Conservation (phyloP, 2,329 filamentous ascomycete species). For the Aphanoascus verrucosus region DNA sequence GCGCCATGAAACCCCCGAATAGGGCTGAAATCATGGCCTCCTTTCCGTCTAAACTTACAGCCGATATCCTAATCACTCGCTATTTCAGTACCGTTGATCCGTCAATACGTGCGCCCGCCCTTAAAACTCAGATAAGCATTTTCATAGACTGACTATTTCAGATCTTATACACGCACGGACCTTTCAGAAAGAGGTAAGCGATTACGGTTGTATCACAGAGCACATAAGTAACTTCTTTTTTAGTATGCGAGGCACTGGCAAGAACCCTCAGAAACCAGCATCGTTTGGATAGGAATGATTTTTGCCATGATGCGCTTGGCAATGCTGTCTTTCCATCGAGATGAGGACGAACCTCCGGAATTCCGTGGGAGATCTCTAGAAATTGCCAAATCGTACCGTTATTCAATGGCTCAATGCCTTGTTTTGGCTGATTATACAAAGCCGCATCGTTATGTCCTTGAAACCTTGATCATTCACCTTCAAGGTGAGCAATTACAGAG, state of each 20-base stretch:
- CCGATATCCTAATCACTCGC: slow-evolving; percentile 73
- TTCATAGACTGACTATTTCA: slow-evolving; percentile 9
- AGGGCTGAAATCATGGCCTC: slow-evolving; percentile 68
- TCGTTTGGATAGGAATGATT: slow-evolving; percentile 53
- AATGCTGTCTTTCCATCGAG: slow-evolving; percentile 50
- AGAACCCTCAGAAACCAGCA: slow-evolving; percentile 45
- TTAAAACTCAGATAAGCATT: slow-evolving; percentile 10
- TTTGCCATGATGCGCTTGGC: slow-evolving; percentile 56
- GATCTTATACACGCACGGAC: slow-evolving; percentile 73
- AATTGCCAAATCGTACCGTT: slow-evolving; percentile 37
- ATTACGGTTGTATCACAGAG: slow-evolving; percentile 7
- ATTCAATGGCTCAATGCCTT: slow-evolving; percentile 52
- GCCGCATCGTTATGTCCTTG: slow-evolving; percentile 49
- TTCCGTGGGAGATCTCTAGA: slow-evolving; percentile 47
- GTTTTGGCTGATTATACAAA: slow-evolving; percentile 54
- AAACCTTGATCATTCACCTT: slow-evolving; percentile 52
- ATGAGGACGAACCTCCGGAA: slow-evolving; percentile 54
- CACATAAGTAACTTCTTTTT: neutral
- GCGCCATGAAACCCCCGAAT: slow-evolving; percentile 56
- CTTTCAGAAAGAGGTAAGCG: slow-evolving; percentile 59
- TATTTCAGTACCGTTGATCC: slow-evolving; percentile 79
- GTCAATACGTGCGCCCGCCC: slow-evolving; percentile 43
- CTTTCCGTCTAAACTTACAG: slow-evolving; percentile 68
- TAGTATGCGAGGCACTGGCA: slow-evolving; percentile 55
- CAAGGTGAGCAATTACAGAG: slow-evolving; percentile 51